A percentile compares a stretch with the other conserved stretches of the same genome.
Conservation (phyloP, 495 filamentous ascomycete genomes). For the Hypoxylon lenormandii region DNA sequence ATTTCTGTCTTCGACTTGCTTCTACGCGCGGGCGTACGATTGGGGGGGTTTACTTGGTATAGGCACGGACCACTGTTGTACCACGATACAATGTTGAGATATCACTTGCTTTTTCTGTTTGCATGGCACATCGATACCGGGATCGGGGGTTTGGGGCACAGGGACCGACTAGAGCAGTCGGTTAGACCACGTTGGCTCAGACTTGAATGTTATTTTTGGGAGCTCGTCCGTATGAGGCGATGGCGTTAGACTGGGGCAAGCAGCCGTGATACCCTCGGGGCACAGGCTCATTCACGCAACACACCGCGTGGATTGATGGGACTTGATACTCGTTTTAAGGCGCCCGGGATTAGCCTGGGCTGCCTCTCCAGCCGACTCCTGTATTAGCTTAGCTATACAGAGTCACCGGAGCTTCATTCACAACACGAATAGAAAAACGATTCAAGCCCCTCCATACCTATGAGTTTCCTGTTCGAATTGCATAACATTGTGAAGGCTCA, state of each 20-base stretch:
- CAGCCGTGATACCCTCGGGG: conserved; percentile 28
- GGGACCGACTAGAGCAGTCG: conserved; percentile 37
- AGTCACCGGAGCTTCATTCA: conserved; percentile 39
- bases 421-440: conserved; percentile 47
- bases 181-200: conserved; percentile 39
- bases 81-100: conserved; percentile 53
- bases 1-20: conserved; percentile 50
- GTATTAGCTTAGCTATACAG: conserved; percentile 16
- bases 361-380: conserved; percentile 33
- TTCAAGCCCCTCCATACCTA: conserved; percentile 52
- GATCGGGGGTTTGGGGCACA: conserved; percentile 44
- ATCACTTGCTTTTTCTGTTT: conserved; percentile 54
- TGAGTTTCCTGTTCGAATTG: conserved; percentile 12
- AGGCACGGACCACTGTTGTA: conserved; percentile 48
- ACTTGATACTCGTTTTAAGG: conserved; percentile 50
- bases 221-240: conserved; percentile 20
- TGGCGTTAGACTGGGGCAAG: conserved; percentile 44
- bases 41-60: conserved; percentile 48
- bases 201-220: conserved; percentile 35
- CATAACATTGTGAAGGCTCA: conserved; percentile 18
- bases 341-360: conserved; percentile 36
- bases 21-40: conserved; percentile 54
- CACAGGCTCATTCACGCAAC: conserved; percentile 48
- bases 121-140: conserved; percentile 52
- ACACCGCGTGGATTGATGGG: conserved; percentile 53